Conservation (phyloP, 116 monocot genomes). For the Papilionanthe hybrid region DNA sequence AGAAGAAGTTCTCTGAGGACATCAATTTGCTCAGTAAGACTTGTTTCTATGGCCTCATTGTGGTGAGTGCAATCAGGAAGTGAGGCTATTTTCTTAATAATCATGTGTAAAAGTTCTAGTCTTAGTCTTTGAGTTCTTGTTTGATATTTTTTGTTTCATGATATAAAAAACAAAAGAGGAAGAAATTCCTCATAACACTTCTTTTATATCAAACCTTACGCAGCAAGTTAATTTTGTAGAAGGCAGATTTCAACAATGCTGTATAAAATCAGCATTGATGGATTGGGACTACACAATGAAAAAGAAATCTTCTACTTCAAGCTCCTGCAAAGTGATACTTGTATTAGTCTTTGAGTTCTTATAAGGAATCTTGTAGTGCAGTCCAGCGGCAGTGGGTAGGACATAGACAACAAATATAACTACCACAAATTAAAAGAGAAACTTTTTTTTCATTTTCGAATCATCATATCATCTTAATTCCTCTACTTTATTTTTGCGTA, state of each 20-base stretch:
- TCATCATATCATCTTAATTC: neutral
- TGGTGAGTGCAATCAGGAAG: constrained; percentile 46
- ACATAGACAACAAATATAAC: neutral
- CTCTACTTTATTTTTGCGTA: neutral
- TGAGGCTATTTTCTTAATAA: neutral
- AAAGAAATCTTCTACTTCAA: neutral
- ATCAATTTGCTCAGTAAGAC: constrained; percentile 32
- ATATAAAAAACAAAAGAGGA: neutral
- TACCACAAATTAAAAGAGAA: neutral
- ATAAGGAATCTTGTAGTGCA: neutral
- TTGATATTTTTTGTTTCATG: neutral
- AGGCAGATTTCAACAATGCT: neutral
- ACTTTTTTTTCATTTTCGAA: neutral
- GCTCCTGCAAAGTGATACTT: constrained; percentile 7
- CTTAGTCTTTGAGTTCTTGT: neutral
- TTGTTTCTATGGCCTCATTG: constrained; percentile 54
- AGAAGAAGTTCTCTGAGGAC: constrained; percentile 35
- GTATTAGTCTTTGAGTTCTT: too few relatives aligned
- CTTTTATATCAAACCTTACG: neutral
- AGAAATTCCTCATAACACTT: neutral
- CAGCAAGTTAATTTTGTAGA: neutral
- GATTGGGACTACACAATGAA: neutral
- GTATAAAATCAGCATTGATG: neutral
- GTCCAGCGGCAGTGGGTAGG: neutral
- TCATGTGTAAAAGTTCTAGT: neutral